Evolutionary conservation across 345 rosid species (phyloP).

Genomic region (sweet orange (Citrus sinensis)): DNA sequence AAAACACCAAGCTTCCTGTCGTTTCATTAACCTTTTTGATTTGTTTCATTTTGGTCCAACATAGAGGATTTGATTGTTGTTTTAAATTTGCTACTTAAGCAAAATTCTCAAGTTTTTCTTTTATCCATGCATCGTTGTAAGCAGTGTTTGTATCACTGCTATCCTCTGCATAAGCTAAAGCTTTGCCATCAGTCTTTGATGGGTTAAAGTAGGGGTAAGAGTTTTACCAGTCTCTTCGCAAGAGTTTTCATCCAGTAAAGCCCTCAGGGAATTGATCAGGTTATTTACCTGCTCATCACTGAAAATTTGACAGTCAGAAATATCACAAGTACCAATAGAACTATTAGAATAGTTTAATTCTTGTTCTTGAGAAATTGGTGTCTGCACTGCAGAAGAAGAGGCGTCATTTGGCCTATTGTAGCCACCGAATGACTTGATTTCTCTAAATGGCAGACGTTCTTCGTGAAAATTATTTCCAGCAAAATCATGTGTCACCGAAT

Average conservation of each 20-base stretch:
- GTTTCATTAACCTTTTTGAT: too few species aligned
- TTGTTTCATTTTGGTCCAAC: too few species aligned
- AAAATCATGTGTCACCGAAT: neutral
- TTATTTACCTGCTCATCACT: neutral
- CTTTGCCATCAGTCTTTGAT: neutral
- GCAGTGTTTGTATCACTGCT: neutral
- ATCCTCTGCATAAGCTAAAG: neutral
- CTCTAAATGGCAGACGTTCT: neutral
- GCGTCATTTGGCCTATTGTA: neutral
- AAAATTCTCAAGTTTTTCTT: neutral
- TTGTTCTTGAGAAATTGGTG: neutral
- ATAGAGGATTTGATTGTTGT: neutral
- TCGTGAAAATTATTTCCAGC: neutral
- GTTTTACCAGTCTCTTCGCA: neutral
- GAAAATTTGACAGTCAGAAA: too few species aligned
- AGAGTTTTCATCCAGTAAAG: neutral
- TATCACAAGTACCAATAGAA: too few species aligned
- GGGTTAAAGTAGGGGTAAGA: neutral
- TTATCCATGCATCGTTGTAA: neutral
- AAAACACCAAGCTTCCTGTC: too few species aligned
- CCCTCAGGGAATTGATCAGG: neutral
- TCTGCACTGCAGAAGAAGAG: neutral
- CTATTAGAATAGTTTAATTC: neutral
- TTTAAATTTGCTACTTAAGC: neutral
- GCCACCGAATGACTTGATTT: too few species aligned